A percentile compares a stretch with the other conserved stretches of the same genome.
Conservation (phyloP, 1,284 basidiomycete genomes). For the Cryptococcus floricola region DNA sequence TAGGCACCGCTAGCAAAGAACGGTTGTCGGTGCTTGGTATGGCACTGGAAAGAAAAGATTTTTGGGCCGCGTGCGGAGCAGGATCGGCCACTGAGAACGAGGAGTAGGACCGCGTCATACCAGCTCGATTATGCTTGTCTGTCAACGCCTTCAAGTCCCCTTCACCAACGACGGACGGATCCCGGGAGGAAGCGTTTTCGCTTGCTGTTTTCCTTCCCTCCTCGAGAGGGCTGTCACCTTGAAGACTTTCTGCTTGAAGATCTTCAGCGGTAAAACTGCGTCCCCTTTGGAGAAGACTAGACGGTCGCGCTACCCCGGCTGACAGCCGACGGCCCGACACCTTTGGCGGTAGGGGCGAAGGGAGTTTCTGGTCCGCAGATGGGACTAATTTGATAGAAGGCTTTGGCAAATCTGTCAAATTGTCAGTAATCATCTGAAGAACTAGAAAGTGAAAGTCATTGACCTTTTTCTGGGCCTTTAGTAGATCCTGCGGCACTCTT, state of each 20-base stretch:
- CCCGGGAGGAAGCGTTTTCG: background rate
- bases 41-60: slow-evolving; percentile 14
- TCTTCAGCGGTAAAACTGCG: slow-evolving; percentile 47
- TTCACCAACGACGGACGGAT: too few species aligned
- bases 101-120: slow-evolving; percentile 23
- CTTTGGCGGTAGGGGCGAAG: slow-evolving; percentile 17
- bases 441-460: too few species aligned
- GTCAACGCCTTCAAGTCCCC: too few species aligned
- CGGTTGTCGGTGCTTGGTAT: slow-evolving; percentile 8
- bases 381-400: too few species aligned
- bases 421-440: too few species aligned
- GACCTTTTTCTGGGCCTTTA: too few species aligned
- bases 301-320: slow-evolving; percentile 15
- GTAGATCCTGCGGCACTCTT: too few species aligned
- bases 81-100: slow-evolving; percentile 8
- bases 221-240: slow-evolving; percentile 9
- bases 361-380: too few species aligned
- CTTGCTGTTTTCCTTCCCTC: background rate
- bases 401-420: too few species aligned
- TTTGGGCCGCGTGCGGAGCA: slow-evolving; percentile 10
- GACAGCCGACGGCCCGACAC: slow-evolving; percentile 12
- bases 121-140: background rate
- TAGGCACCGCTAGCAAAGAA: slow-evolving; percentile 7
- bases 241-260: slow-evolving; percentile 21
- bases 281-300: slow-evolving; percentile 42